phyloP scores from a whole-genome alignment of 2,329 filamentous ascomycete species.

The Neopestalotiopsis rosae region DNA sequence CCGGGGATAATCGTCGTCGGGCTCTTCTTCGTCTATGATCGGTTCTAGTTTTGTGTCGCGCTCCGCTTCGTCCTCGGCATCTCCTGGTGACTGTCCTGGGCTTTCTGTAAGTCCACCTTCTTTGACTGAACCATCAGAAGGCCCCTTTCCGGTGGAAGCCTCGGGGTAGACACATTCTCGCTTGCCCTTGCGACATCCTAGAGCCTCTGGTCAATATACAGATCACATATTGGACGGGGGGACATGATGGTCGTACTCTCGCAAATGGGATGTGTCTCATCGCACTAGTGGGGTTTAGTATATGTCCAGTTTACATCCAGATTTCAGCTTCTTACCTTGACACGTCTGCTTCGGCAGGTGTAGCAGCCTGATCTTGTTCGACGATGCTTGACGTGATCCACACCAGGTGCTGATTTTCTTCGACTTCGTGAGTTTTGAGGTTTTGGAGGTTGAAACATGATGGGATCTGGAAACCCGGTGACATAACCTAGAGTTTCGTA shows the following conservation, averaged over 20 bases:
- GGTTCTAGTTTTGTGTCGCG: slow-evolving; percentile 51
- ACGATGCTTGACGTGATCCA: slow-evolving; percentile 87
- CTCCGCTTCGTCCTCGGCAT: slow-evolving; percentile 53
- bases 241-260: slow-evolving; percentile 61
- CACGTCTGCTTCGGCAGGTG: slow-evolving; percentile 86
- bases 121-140: slow-evolving; percentile 40
- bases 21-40: slow-evolving; percentile 62
- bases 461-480: slow-evolving; percentile 54
- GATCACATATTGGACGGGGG: slow-evolving; percentile 12
- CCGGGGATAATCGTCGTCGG: slow-evolving; percentile 36
- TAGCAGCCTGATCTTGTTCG: slow-evolving; percentile 93
- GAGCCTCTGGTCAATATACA: slow-evolving; percentile 29
- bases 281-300: slow-evolving; percentile 68
- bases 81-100: slow-evolving; percentile 59
- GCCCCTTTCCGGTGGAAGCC: slow-evolving; percentile 53
- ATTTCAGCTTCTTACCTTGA: slow-evolving; percentile 64
- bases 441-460: slow-evolving; percentile 54
- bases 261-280: slow-evolving; percentile 86
- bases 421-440: slow-evolving; percentile 49
- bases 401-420: slow-evolving; percentile 54
- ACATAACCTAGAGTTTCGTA: slow-evolving; percentile 57
- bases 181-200: slow-evolving; percentile 89
- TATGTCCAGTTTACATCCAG: slow-evolving; percentile 20
- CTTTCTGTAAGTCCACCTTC: slow-evolving; percentile 51
- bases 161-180: slow-evolving; percentile 92